A percentile compares a stretch with the other conserved stretches of the same genome.
Evolutionary conservation across 176 grass and related monocot species (phyloP).

Genomic region (Raddia guianensis): DNA sequence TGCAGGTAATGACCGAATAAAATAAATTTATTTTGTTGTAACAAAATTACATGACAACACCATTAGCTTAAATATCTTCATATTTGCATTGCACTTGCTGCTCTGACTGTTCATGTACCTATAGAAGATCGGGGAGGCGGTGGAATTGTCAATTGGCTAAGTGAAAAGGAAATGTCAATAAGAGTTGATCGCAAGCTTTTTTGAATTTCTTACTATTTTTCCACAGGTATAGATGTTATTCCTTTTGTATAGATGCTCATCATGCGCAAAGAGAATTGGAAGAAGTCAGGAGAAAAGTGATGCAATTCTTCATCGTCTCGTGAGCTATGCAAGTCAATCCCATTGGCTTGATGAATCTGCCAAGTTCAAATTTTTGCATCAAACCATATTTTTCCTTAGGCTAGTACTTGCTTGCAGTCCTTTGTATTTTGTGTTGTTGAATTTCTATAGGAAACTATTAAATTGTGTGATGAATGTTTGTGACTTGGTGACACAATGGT

Average conservation of each 20-base stretch:
- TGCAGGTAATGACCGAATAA: constrained; percentile 66
- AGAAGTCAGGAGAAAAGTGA: no score
- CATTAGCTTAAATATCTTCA: constrained; percentile 49
- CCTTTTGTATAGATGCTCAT: constrained; percentile 6
- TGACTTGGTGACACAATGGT: no score
- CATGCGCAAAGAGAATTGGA: not conserved
- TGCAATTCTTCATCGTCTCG: no score
- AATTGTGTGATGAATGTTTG: no score
- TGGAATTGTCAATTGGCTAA: constrained; percentile 93
- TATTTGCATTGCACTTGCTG: constrained; percentile 97
- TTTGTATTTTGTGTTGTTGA: no score
- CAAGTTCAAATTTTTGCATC: no score
- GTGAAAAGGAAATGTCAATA: constrained; percentile 87
- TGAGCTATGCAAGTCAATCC: no score
- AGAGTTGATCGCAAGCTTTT: constrained; percentile 78
- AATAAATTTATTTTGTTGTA: constrained; percentile 26
- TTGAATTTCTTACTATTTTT: constrained; percentile 87
- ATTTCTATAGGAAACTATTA: no score
- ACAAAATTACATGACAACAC: constrained; percentile 30
- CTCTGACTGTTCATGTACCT: constrained; percentile 93
- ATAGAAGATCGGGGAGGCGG: constrained; percentile 94
- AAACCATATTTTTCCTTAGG: no score
- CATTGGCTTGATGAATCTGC: no score
- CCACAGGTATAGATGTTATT: constrained; percentile 64
- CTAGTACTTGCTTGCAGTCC: no score